Evolutionary conservation across 176 grass and related monocot genomes (phyloP), one percentile per base, ranked within the genome.

Genomic region (Rhynchospora breviuscula): DNA sequence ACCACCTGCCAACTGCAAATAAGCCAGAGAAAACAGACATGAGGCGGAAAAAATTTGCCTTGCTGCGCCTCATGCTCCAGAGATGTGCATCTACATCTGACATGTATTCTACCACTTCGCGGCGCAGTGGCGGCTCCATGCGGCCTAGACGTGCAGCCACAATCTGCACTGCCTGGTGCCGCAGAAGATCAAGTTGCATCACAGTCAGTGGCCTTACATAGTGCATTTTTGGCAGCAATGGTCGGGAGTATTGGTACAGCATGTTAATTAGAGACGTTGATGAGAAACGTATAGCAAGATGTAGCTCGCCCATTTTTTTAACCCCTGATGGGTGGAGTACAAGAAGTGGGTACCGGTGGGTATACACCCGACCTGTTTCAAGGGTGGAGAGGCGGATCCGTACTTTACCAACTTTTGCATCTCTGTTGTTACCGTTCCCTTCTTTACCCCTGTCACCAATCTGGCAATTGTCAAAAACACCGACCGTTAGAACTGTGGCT

Each of bases 31-130:
- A 92, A 79, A 99, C 93, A 62, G 91, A 88, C 96, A 99, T 92
- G 12, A 99, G 93, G n/a, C 96, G 81, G 81, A 93, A 95, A 85
- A 93, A 99, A 67, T 99, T 95, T 80, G 96, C 96, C 87, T 99
- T 99, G 83, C 96, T 95, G 69, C 87, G 70, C 18, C 96, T 92
- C 96, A 99, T 99, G 86, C 96, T 99, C 96, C 96, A 99, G 59
- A 95, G 86, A 87, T 93, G 89, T 65, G 96, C 86, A 83, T 99
- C 93, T 82, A 89, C 89, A 87, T 93, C 96, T 63, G 89, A 90
- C 96, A 99, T 95, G 61, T 95, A 99, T 83, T 99, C 96, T 76
- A 99, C 93, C 73, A 99, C 96, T 89, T 99, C 96, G 83, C 87
- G 93, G 54, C 96, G 91, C 57, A 99, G 65, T 79, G 96, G 96